Conservation (phyloP, 2,329 filamentous ascomycete species). For the Aureobasidium zeae region DNA sequence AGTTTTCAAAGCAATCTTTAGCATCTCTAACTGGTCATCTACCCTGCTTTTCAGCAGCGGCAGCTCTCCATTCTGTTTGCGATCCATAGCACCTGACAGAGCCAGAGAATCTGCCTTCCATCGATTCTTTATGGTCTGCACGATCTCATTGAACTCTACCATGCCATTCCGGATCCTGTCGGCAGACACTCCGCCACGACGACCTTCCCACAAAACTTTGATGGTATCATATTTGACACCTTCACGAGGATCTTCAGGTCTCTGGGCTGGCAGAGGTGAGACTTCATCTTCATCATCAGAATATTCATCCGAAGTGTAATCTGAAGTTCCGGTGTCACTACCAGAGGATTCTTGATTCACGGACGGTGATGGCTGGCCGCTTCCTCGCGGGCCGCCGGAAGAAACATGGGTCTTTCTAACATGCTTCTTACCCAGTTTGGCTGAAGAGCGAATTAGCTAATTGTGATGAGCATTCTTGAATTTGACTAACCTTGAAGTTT, state of each 20-base stretch:
- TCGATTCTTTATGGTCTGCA: conserved; percentile 50
- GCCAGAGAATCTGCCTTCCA: conserved; percentile 51
- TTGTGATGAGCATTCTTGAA: background rate
- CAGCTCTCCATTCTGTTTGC: conserved; percentile 46
- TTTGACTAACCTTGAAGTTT: conserved; percentile 26
- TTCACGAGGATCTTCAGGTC: conserved; percentile 44
- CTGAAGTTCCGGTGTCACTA: conserved; percentile 15
- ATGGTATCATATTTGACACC: conserved; percentile 51
- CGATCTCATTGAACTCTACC: conserved; percentile 49
- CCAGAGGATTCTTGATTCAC: conserved; percentile 15
- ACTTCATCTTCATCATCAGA: conserved; percentile 41
- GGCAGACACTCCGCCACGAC: conserved; percentile 40
- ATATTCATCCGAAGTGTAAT: conserved; percentile 27
- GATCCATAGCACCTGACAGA: conserved; percentile 49
- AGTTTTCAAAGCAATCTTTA: conserved; percentile 43
- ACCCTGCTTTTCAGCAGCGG: conserved; percentile 48
- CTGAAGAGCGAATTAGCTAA: conserved; percentile 17
- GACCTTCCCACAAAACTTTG: conserved; percentile 52
- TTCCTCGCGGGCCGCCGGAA: background rate
- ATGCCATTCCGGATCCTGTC: conserved; percentile 48
- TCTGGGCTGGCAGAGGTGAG: conserved; percentile 45
- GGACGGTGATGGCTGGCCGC: conserved; percentile 8
- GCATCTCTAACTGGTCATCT: conserved; percentile 47
- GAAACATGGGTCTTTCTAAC: conserved; percentile 20
- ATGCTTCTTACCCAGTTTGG: conserved; percentile 30